Evolutionary conservation across 202 grass and related monocot genomes (phyloP), one percentile per base, ranked within the genome.

Genomic region (Alloteropsis angusta): DNA sequence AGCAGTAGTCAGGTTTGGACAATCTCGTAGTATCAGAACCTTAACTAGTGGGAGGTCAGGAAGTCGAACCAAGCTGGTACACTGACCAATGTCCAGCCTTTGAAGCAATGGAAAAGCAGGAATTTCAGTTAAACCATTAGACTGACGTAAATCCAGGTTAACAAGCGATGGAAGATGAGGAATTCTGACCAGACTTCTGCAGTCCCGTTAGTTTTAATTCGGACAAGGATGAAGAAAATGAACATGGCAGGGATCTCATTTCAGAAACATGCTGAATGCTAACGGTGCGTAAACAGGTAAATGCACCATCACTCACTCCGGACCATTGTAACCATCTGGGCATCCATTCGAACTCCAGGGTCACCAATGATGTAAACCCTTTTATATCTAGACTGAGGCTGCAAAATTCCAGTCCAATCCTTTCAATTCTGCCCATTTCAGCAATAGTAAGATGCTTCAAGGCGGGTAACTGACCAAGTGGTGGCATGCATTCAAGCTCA

Each of bases 201-300:
- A 66, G 41, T 25, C 10, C 11, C 63, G 10, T n/a, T 21, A 66
- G 38, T 44, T 66, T 66, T 22, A 66, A 12, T 66, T 66, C 37
- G 11, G 38, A 10, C 19, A 66, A 43, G 12, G 63, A 66, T 43
- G 38, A 25, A 43, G 63, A 66, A 66, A 66, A 12, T 66, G 9
- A n/a, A 66, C 63, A 66, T 66, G 63, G 63, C n/a, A 66, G 19
- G 63, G 63, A 66, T 43, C 37, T 66, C n/a, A 66, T 9, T 66
- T 66, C 63, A 15, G 63, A 43, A 19, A 38, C 63, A 66, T 66
- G 63, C n/a, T 66, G 38, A 43, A 66, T 66, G 37, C 63, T 25
- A 23, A 66, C 10, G 25, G 63, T 14, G 19, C 0, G 19, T 66
- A 66, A 66, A 19, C 63, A 43, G 5, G 63, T 25, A 42, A 66